A percentile compares a stretch with the other conserved stretches of the same genome.
phyloP scores from a whole-genome alignment of 179 eudicot genomes.

The Heliamphora pulchella region DNA sequence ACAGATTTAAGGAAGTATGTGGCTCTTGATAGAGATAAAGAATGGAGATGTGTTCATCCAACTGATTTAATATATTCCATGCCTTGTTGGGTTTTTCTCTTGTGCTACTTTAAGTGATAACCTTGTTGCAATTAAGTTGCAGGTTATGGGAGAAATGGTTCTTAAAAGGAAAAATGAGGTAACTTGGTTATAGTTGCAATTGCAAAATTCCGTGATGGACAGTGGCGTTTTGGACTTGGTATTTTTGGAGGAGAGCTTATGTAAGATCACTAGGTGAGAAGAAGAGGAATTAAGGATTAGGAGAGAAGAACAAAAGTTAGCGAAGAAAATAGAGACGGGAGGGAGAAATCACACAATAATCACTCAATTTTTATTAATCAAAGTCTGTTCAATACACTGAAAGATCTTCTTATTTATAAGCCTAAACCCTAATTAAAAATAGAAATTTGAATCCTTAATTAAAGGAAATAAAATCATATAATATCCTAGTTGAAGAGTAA shows the following conservation, averaged over 20 bases:
- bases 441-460: no score
- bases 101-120: not conserved
- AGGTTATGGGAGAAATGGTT: not conserved
- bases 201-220: not conserved
- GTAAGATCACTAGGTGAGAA: no score
- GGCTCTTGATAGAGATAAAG: not conserved
- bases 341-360: no score
- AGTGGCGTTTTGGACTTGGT: not conserved
- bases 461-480: no score
- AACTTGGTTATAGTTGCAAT: not conserved
- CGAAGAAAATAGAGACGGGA: no score
- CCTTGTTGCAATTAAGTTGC: not conserved
- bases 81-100: not conserved
- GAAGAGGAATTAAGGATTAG: no score
- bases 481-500: no score
- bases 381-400: no score
- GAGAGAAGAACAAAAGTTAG: no score
- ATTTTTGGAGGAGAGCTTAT: not conserved
- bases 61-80: not conserved
- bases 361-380: no score
- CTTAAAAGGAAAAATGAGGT: not conserved
- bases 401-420: no score
- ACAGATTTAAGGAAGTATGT: not conserved
- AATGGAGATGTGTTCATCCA: not conserved
- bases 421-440: no score